A percentile compares a stretch with the other conserved stretches of the same genome.
These are phyloP conservation scores for Tilletia caries DNA, from an alignment of 1,284 basidiomycete species.

Conservation along the genomic window DNA sequence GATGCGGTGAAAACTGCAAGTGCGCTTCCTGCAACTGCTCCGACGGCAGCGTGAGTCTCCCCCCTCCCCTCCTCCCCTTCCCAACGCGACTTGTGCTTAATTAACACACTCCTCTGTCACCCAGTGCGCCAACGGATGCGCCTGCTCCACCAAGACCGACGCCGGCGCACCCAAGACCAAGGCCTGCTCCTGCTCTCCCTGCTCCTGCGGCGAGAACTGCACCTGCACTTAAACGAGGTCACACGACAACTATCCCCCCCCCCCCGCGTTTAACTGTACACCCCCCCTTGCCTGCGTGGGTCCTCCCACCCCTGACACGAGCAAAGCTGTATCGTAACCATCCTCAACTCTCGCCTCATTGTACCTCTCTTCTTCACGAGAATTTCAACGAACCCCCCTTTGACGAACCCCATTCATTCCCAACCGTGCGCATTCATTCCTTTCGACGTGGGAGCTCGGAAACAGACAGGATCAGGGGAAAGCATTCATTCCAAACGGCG, in stretches of 20 bases:
- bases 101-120: neutral
- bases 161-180: neutral
- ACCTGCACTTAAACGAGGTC: neutral
- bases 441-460: no score
- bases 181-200: neutral
- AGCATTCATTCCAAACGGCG: no score
- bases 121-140: constrained; percentile 1
- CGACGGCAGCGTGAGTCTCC: neutral
- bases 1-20: constrained; percentile 2
- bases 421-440: no score
- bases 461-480: no score
- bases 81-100: neutral
- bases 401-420: no score
- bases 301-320: no score
- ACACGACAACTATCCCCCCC: neutral
- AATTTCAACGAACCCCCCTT: no score
- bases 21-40: neutral
- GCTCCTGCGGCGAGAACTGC: neutral
- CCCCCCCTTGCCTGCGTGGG: no score
- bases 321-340: no score
- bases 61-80: neutral
- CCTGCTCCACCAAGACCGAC: constrained; percentile 5
- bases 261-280: neutral
- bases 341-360: no score
- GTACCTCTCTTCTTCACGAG: no score